A percentile compares a stretch with the other conserved stretches of the same genome.
These are phyloP conservation scores for Termitomyces sp. DNA, from an alignment of 768 basidiomycete species.

Conservation along the genomic window DNA sequence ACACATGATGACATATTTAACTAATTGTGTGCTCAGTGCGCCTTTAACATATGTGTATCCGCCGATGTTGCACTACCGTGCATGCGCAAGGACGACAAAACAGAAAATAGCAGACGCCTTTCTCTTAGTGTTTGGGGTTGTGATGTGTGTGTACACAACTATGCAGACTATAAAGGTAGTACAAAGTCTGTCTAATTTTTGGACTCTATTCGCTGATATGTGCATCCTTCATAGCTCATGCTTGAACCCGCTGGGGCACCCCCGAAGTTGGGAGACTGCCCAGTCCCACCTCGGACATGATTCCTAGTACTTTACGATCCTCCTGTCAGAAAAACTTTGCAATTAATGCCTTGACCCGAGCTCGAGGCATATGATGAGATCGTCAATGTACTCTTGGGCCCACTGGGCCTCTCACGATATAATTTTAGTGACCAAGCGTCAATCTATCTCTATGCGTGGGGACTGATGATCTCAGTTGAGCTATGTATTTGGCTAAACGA, in stretches of 20 bases:
- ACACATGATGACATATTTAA: neutral
- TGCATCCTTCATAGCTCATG: neutral
- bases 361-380: neutral
- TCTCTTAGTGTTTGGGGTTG: constrained; percentile 72
- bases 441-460: neutral
- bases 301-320: neutral
- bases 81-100: constrained; percentile 63
- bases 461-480: neutral
- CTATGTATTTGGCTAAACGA: neutral
- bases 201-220: neutral
- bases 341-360: neutral
- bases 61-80: constrained; percentile 86
- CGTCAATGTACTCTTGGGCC: neutral
- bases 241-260: neutral
- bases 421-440: neutral
- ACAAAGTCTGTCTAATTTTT: neutral
- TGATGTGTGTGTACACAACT: constrained; percentile 76
- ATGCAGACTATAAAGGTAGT: constrained; percentile 70
- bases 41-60: constrained; percentile 95
- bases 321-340: too few species aligned
- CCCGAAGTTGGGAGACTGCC: neutral
- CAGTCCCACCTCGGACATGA: neutral
- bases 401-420: neutral
- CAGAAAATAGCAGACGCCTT: constrained; percentile 65
- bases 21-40: constrained; percentile 43